Base-by-base conservation (phyloP, 306 rosid species). In the Prunus fruticosa region DNA sequence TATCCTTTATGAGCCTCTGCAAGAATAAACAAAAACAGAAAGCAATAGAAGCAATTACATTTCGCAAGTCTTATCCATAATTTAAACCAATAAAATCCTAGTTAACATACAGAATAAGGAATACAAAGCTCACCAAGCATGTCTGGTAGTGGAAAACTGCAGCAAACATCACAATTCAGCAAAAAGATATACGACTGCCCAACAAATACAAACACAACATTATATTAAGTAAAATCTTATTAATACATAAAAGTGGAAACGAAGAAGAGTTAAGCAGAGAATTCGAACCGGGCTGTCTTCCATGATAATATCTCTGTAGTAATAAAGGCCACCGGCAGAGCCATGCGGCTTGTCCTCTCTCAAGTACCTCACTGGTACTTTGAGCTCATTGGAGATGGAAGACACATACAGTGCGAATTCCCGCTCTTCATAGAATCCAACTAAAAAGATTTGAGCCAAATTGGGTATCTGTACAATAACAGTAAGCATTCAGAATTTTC, bases 261-360 rank as follows among this genome's bases (percentile, higher is more conserved):
- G 1, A 71, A 38, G 11, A 43, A 41, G 22, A 58, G 2, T 2
- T 28, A 16, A 58, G 69, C 38, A 38, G 16, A 67, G 75, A 60
- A 41, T 86, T 74, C 76, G 80, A 85, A 95, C 99, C 61, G 99
- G 99, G 79, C 63, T 70, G 63, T 92, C 99, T 84, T 92, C 99
- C 99, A 92, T 88, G 80, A 95, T 92, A 77, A 83, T 75, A 83
- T 95, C 97, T 84, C 88, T 85, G 79, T 84, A 90, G 91, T 87
- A 90, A 80, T 89, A 82, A 63, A 95, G 88, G 60, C 97, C 97
- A 63, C 97, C 97, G 1, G 99, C 97, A 6, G 97, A 95, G 67
- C 97, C 99, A 73, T 92, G 99, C 3, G 99, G 99, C 74, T 95
- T 90, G 72, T 95, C 99, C 85, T 95, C 99, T 82, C 86, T 95